phyloP scores from a whole-genome alignment of 805 yeast species.

The Hanseniaspora thailandica region DNA sequence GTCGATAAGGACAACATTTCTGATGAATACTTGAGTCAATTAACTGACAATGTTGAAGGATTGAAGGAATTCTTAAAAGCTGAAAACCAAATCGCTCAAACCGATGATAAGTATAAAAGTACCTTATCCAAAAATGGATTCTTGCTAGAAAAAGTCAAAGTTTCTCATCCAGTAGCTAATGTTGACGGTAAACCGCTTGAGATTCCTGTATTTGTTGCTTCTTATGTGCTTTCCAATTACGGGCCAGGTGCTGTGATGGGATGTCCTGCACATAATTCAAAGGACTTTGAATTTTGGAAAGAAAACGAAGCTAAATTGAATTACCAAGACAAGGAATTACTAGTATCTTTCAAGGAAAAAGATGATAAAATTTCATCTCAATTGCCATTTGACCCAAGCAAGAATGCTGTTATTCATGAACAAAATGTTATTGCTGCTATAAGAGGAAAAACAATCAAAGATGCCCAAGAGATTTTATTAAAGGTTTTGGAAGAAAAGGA shows the following conservation, averaged over 20 bases:
- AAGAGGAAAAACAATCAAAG: constrained; percentile 37
- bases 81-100: not conserved
- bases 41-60: constrained; percentile 33
- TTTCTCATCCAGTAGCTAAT: constrained; percentile 46
- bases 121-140: constrained; percentile 50
- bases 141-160: constrained; percentile 34
- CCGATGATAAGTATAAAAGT: constrained; percentile 19
- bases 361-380: constrained; percentile 36
- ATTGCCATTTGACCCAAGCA: constrained; percentile 25
- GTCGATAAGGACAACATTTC: constrained; percentile 31
- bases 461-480: constrained; percentile 43
- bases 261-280: constrained; percentile 82
- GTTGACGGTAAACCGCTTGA: constrained; percentile 19
- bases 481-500: constrained; percentile 30
- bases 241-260: constrained; percentile 98
- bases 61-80: constrained; percentile 15
- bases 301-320: constrained; percentile 31
- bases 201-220: constrained; percentile 78
- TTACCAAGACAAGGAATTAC: too few relatives aligned
- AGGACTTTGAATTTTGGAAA: constrained; percentile 77
- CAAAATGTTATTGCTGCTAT: constrained; percentile 32
- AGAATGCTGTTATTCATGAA: not conserved
- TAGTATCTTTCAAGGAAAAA: not conserved
- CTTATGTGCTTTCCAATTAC: constrained; percentile 72
- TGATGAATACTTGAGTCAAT: constrained; percentile 35